A percentile compares a stretch with the other conserved stretches of the same genome.
Conservation (phyloP, 352 stramenopile species). For the Stephanocyclus meneghinianus region DNA sequence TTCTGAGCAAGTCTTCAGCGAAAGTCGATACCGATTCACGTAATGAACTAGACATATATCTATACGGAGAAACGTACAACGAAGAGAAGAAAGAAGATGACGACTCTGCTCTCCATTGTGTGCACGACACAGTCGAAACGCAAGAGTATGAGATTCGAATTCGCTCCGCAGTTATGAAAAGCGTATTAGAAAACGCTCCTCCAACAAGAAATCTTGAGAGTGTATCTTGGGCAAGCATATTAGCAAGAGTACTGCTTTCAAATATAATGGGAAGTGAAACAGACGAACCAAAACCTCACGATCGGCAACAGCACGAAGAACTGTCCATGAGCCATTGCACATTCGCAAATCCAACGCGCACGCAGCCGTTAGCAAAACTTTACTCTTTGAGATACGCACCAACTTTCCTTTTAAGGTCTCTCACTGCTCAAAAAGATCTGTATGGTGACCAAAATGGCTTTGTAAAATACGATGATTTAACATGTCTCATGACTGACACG, state of each 20-base stretch:
- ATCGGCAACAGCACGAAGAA: constrained; percentile 6
- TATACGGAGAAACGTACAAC: constrained; percentile 59
- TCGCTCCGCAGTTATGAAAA: constrained; percentile 33
- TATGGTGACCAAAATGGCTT: not conserved
- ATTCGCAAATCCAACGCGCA: not conserved
- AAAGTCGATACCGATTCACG: constrained; percentile 25
- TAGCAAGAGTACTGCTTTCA: constrained; percentile 34
- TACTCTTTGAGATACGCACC: constrained; percentile 47
- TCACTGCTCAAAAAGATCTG: constrained; percentile 16
- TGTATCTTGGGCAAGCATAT: constrained; percentile 18
- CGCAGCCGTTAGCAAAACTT: constrained; percentile 27
- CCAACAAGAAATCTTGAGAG: not conserved
- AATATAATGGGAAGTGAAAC: constrained; percentile 15
- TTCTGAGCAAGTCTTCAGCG: constrained; percentile 23
- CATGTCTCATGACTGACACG: constrained; percentile 37
- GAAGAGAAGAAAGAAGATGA: constrained; percentile 27
- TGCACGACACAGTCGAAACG: constrained; percentile 23
- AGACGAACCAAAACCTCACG: not conserved
- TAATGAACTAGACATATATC: constrained; percentile 48
- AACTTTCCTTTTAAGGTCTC: constrained; percentile 45
- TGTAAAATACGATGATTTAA: constrained; percentile 39
- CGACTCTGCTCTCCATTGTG: not conserved
- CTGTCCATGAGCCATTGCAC: not conserved
- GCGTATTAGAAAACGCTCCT: constrained; percentile 22
- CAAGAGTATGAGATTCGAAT: constrained; percentile 59